Evolutionary conservation across 371 early-diverging fungal genomes (phyloP), one percentile per base, ranked within the genome.

Genomic region (Umbelopsis sp.): DNA sequence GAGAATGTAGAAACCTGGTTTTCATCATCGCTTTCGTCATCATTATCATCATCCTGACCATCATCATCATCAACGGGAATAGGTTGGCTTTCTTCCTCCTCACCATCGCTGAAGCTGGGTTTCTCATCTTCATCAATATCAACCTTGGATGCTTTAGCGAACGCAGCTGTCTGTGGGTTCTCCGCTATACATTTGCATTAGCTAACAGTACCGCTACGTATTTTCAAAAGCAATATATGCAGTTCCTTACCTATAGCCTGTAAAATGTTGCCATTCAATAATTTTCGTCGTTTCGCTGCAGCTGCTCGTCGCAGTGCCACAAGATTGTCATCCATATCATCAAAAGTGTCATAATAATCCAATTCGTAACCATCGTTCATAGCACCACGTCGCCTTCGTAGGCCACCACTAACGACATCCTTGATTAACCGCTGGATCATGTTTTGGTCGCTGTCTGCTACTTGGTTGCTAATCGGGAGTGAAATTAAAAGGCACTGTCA

Each of bases 81-180:
- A 18, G 57, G 57, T 18, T 57, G 57, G 6, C 57, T 57, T 35
- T 77, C 80, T 22, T 53, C 48, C 48, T 48, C 77, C 63, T 78
- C 80, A 20, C 68, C 64, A 46, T 75, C 73, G n/a, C 76, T 75
- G 14, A 82, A 62, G 29, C 70, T 65, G 10, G 69, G 32, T 5
- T 57, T 46, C 8, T 66, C 70, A 12, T 41, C 52, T n/a, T 76
- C 74, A 20, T 74, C 76, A 29, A 71, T 65, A 18, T 74, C 63
- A 35, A 76, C 70, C 41, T 69, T 65, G 6, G 75, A 75, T 10
- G 84, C 81, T 37, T 80, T 80, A 18, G 81, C 84, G 74, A 84
- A 84, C 25, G 84, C 84, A 11, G 76, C 74, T 0, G 84, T 84
- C 41, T 80, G 75, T 8, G 81, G 80, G 38, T 84, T 72, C 3